A percentile compares a stretch with the other conserved stretches of the same genome.
phyloP scores from a whole-genome alignment of 371 early-diverging fungal genomes.

The Circinella umbellata region DNA sequence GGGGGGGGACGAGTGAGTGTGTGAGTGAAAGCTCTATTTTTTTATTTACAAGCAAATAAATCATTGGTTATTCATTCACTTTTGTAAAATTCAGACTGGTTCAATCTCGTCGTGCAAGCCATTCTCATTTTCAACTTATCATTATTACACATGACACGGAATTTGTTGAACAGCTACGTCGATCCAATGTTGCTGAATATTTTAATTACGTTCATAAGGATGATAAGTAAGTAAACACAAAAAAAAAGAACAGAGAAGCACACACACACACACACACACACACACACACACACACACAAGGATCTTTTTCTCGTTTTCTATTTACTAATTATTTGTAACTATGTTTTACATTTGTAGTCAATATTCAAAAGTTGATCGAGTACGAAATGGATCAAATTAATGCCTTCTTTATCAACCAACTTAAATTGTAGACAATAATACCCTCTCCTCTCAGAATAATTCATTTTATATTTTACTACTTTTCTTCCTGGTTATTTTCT shows the following conservation, averaged over 20 bases:
- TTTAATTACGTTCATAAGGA: slow-evolving; percentile 88
- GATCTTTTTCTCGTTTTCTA: too few relatives aligned
- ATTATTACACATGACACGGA: slow-evolving; percentile 99
- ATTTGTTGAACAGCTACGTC: slow-evolving; percentile 89
- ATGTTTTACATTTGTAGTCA: slow-evolving; percentile 4
- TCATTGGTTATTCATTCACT: neutral
- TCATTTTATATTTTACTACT: too few relatives aligned
- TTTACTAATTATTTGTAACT: too few relatives aligned
- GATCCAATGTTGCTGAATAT: slow-evolving; percentile 79
- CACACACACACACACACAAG: neutral
- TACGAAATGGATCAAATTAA: neutral
- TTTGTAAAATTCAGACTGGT: slow-evolving; percentile 9
- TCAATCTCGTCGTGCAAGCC: slow-evolving; percentile 67
- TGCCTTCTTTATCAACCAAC: too few relatives aligned
- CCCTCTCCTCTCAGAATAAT: too few relatives aligned
- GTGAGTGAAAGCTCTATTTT: too few relatives aligned
- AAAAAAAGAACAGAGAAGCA: neutral
- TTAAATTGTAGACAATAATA: too few relatives aligned
- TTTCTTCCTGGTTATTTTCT: too few relatives aligned
- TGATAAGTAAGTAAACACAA: slow-evolving; percentile 45
- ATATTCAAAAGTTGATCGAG: slow-evolving; percentile 13
- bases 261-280: neutral
- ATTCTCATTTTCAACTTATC: slow-evolving; percentile 96
- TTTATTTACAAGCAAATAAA: neutral
- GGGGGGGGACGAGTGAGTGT: too few relatives aligned